phyloP scores from a whole-genome alignment of 1,284 basidiomycete genomes.

The Sanghuangporus sanghuang region DNA sequence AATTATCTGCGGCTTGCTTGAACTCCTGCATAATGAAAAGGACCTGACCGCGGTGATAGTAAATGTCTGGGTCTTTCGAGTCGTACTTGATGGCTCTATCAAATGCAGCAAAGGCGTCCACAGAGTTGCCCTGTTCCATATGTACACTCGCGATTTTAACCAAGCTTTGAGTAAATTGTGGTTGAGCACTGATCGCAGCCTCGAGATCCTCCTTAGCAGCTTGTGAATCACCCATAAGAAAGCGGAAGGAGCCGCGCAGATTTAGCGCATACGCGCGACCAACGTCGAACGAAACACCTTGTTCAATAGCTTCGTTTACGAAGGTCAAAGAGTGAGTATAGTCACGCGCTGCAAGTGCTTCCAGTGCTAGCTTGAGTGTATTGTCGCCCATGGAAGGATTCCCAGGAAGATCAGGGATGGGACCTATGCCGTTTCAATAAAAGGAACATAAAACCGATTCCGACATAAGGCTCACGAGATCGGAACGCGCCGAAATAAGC shows the following conservation, averaged over 20 bases:
- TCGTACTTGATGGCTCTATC: slow-evolving; percentile 86
- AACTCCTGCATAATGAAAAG: slow-evolving; percentile 96
- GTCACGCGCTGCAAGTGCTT: slow-evolving; percentile 85
- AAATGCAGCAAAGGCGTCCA: slow-evolving; percentile 86
- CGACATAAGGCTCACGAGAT: slow-evolving; percentile 47
- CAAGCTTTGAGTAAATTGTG: slow-evolving; percentile 83
- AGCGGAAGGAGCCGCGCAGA: slow-evolving; percentile 94
- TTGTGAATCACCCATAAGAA: slow-evolving; percentile 81
- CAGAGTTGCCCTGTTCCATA: slow-evolving; percentile 89
- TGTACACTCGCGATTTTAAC: slow-evolving; percentile 98
- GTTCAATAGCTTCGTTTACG: slow-evolving; percentile 83
- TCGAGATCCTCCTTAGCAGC: slow-evolving; percentile 87
- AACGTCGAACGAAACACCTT: slow-evolving; percentile 76
- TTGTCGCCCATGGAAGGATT: slow-evolving; percentile 76
- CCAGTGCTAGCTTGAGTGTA: slow-evolving; percentile 75
- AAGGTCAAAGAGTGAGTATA: slow-evolving; percentile 81
- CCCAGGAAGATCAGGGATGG: slow-evolving; percentile 53
- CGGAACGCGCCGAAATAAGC: slow-evolving; percentile 97
- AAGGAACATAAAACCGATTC: neutral
- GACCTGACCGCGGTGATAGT: slow-evolving; percentile 99
- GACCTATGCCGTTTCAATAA: neutral
- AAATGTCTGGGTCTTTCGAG: slow-evolving; percentile 89
- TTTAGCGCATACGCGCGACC: slow-evolving; percentile 89
- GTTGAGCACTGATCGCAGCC: slow-evolving; percentile 69
- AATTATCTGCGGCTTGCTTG: slow-evolving; percentile 82